Evolutionary conservation across 164 flowering plant species (phyloP).

Genomic region (Taxillus chinensis): DNA sequence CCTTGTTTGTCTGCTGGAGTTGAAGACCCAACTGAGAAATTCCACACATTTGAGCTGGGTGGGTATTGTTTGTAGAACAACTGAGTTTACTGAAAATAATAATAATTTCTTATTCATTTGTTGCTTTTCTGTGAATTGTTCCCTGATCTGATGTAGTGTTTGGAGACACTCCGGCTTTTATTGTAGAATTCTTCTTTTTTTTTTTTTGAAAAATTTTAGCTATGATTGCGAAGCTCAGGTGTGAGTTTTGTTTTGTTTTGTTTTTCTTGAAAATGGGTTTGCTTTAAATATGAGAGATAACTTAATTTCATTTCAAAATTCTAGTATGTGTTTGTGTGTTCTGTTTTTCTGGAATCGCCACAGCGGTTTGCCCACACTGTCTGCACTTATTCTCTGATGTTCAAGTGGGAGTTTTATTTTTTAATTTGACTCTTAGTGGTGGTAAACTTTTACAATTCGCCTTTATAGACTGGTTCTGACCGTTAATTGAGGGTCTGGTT

Average conservation of each 20-base stretch:
- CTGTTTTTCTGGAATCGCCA: neutral
- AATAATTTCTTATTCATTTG: neutral
- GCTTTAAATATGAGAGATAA: neutral
- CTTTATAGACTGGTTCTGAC: no score
- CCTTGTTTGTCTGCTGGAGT: neutral
- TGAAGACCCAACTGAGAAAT: neutral
- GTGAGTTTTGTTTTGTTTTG: no score
- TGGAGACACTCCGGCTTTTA: no score
- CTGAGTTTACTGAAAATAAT: neutral
- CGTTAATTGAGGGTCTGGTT: no score
- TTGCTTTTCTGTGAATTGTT: neutral
- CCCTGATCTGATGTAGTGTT: no score
- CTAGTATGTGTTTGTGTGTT: neutral
- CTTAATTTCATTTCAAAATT: no score
- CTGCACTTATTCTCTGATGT: no score
- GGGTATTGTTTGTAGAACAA: neutral
- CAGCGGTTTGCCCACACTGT: neutral
- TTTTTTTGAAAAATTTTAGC: neutral
- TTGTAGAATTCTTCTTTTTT: no score
- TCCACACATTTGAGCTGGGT: neutral
- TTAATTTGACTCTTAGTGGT: no score
- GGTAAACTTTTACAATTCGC: no score
- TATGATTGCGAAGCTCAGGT: no score
- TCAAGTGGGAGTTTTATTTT: no score
- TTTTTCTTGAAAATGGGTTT: conserved; percentile 7